These are phyloP conservation scores for Cyberlindnera japonica DNA, from an alignment of 805 yeast genomes.

Conservation along the genomic window DNA sequence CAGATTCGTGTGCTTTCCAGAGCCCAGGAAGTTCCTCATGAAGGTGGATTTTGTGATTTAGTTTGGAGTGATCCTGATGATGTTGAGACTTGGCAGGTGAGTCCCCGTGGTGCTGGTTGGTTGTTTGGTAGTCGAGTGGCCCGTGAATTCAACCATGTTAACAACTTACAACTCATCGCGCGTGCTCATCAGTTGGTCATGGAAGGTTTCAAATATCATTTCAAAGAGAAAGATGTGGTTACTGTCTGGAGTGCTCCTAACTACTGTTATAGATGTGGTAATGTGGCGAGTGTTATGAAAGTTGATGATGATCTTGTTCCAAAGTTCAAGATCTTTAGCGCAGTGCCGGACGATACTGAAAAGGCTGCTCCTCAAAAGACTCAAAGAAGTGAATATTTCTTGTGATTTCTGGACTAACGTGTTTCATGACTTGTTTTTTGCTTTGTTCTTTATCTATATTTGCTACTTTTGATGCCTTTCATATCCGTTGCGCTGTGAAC, in stretches of 20 bases:
- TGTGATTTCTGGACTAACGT: slow-evolving; percentile 12
- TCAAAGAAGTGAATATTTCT: slow-evolving; percentile 33
- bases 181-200: slow-evolving; percentile 97
- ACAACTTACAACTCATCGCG: slow-evolving; percentile 82
- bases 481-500: too few species aligned
- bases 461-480: not conserved
- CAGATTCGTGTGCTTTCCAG: slow-evolving; percentile 91
- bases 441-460: not conserved
- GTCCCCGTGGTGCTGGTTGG: slow-evolving; percentile 99
- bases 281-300: slow-evolving; percentile 97
- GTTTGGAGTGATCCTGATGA: slow-evolving; percentile 99
- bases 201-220: slow-evolving; percentile 97
- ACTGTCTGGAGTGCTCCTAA: slow-evolving; percentile 99
- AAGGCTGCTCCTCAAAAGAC: slow-evolving; percentile 32
- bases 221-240: slow-evolving; percentile 85
- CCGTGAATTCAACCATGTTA: slow-evolving; percentile 92
- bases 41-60: slow-evolving; percentile 96
- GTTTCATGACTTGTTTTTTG: not conserved
- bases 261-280: slow-evolving; percentile 96
- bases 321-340: slow-evolving; percentile 88
- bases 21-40: slow-evolving; percentile 98
- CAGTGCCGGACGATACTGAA: slow-evolving; percentile 78
- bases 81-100: slow-evolving; percentile 97
- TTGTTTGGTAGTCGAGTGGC: slow-evolving; percentile 91
- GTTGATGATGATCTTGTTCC: slow-evolving; percentile 85